Percentiles rank a stretch among this genome's conserved stretches.
phyloP scores from a whole-genome alignment of 2,329 filamentous ascomycete genomes.

The Scolecobasidium constrictum region DNA sequence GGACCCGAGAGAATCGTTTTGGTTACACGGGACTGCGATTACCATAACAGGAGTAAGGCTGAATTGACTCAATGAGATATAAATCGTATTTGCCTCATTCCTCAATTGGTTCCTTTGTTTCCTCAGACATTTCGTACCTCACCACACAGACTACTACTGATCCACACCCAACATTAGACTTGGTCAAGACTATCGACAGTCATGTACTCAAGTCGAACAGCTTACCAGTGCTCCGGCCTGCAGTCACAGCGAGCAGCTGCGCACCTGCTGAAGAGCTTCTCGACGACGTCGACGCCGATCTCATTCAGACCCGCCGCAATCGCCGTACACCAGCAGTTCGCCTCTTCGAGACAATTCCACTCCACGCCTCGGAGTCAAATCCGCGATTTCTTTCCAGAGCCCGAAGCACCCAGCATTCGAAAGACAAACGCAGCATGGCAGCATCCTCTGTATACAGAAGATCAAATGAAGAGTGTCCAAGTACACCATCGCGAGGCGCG shows the following conservation, averaged over 20 bases:
- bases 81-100: too few species aligned
- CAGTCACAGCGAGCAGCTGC: neutral
- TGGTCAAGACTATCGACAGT: too few species aligned
- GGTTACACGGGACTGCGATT: too few species aligned
- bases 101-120: too few species aligned
- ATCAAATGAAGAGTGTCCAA: slow-evolving; percentile 64
- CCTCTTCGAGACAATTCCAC: slow-evolving; percentile 1
- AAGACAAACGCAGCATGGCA: slow-evolving; percentile 37
- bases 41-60: too few species aligned
- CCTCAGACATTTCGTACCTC: too few species aligned
- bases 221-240: neutral
- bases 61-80: too few species aligned
- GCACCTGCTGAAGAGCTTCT: slow-evolving; percentile 4
- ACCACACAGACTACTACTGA: too few species aligned
- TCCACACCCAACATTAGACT: too few species aligned
- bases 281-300: neutral
- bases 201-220: slow-evolving; percentile 9
- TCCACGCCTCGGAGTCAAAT: slow-evolving; percentile 13
- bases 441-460: slow-evolving; percentile 50
- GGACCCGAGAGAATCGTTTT: too few species aligned
- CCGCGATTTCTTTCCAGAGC: slow-evolving; percentile 36
- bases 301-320: slow-evolving; percentile 3
- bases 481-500: slow-evolving; percentile 68
- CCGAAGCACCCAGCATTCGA: slow-evolving; percentile 32
- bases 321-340: neutral